Percentiles rank a stretch among this genome's conserved stretches.
Conservation (phyloP, 2,329 filamentous ascomycete species). For the Aspergillus phoenicis region DNA sequence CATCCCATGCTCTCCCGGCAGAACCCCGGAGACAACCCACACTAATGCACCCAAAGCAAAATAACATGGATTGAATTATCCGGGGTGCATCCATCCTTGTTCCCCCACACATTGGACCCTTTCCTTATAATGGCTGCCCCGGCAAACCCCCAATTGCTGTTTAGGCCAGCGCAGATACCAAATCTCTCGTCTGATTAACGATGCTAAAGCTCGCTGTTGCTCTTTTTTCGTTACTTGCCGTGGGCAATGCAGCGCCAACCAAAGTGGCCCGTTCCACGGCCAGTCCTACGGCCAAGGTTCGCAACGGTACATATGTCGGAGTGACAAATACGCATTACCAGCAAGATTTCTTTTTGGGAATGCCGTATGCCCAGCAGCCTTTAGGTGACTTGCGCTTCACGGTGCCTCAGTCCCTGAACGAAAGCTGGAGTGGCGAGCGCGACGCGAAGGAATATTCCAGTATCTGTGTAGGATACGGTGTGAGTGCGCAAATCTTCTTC, state of each 20-base stretch:
- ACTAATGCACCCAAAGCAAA: neutral
- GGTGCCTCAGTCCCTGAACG: slow-evolving; percentile 53
- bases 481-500: slow-evolving; percentile 27
- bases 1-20: neutral
- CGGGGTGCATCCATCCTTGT: neutral
- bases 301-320: slow-evolving; percentile 55
- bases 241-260: slow-evolving; percentile 26
- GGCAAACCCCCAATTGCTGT: neutral
- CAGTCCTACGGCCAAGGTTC: slow-evolving; percentile 36
- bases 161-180: neutral
- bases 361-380: slow-evolving; percentile 62
- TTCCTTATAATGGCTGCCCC: slow-evolving; percentile 4
- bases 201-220: slow-evolving; percentile 2
- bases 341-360: slow-evolving; percentile 57
- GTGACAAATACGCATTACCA: slow-evolving; percentile 43
- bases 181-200: neutral
- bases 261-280: slow-evolving; percentile 26
- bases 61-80: neutral
- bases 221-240: slow-evolving; percentile 6
- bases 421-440: slow-evolving; percentile 45
- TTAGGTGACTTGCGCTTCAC: slow-evolving; percentile 57
- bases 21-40: neutral
- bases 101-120: neutral
- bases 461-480: slow-evolving; percentile 56
- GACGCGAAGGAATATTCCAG: slow-evolving; percentile 51